These are phyloP conservation scores for Besnoitia besnoiti DNA, from an alignment of 169 alveolate genomes.

Conservation along the genomic window DNA sequence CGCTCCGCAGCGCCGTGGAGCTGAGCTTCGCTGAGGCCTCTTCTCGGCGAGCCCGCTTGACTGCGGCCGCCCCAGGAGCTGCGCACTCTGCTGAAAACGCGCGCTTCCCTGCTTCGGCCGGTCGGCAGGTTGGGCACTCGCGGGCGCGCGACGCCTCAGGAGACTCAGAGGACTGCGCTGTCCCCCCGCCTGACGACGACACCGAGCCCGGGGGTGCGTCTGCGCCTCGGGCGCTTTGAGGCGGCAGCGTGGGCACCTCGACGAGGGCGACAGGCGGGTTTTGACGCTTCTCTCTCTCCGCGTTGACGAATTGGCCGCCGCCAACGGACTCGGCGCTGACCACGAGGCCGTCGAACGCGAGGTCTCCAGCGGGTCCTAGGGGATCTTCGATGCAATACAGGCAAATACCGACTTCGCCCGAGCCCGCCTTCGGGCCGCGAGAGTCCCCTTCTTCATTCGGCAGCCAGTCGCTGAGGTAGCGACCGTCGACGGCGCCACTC, in stretches of 20 bases:
- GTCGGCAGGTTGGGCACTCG: too few relatives aligned
- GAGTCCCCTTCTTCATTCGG: not conserved
- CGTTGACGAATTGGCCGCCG: constrained; percentile 60
- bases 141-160: too few relatives aligned
- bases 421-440: not conserved
- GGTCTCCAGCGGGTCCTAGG: constrained; percentile 66
- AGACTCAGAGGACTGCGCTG: too few relatives aligned
- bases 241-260: not conserved
- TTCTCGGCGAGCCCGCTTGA: too few relatives aligned
- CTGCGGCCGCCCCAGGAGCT: too few relatives aligned
- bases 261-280: constrained; percentile 45
- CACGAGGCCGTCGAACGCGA: constrained; percentile 60
- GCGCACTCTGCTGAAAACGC: too few relatives aligned
- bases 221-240: not conserved
- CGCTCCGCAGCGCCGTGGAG: not conserved
- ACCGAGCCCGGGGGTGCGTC: not conserved
- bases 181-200: too few relatives aligned
- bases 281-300: constrained; percentile 10
- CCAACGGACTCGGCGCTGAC: constrained; percentile 54
- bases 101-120: too few relatives aligned
- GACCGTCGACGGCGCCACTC: not conserved
- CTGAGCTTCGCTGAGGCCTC: not conserved
- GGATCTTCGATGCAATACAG: constrained; percentile 51
- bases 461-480: not conserved
- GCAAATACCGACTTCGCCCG: not conserved